Base-by-base conservation (phyloP, 495 filamentous ascomycete genomes). In the Friedmanniomyces endolithicus region DNA sequence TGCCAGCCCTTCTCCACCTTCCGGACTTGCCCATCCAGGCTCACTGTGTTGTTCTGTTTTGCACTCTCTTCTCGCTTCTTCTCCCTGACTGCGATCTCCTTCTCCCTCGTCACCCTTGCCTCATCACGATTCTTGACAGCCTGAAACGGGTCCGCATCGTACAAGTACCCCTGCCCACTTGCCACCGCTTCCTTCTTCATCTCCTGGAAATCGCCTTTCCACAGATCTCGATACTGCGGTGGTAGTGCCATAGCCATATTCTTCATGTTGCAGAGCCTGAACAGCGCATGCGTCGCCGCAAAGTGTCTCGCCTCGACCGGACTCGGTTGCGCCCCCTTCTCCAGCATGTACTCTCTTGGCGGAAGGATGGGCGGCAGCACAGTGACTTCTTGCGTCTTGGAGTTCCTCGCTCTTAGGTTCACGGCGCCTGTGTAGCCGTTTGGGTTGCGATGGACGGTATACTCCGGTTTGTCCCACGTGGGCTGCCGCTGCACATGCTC, bases 401-500 rank as follows among this genome's bases (percentile, higher is more conserved):
- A 76, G 63, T 97, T 89, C 55, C 77, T 82, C 41, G 76, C 72
- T 61, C 81, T 83, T 60, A 98, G 75, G 25, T 84, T 84, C 20
- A 96, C 88, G 43, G 84, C 78, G 20, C 84, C 87, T 0, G 83
- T 79, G 65, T 81, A 89, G 25, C 88, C 88, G 2, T 63, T 61
- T 12, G 66, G 68, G 68, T 78, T 77, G 35, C 64, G 71, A 73
- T 80, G 62, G 25, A 54, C 31, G 34, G 19, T 61, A 69, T 94
- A 98, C 63, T 95, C 90, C 1, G 90, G 92, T 64, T 83, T 92
- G 58, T 86, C 84, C 92, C 92, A 98, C 64, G 86, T 97, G 64
- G 87, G 87, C 70, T 90, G 85, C 71, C 89, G 90, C 68, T 95
- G 88, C 64, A 87, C 94, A 72, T 94, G 87, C 75, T 98, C 92